These are phyloP conservation scores for Erysimum cheiri DNA, from an alignment of 441 rosid genomes.

Conservation along the genomic window DNA sequence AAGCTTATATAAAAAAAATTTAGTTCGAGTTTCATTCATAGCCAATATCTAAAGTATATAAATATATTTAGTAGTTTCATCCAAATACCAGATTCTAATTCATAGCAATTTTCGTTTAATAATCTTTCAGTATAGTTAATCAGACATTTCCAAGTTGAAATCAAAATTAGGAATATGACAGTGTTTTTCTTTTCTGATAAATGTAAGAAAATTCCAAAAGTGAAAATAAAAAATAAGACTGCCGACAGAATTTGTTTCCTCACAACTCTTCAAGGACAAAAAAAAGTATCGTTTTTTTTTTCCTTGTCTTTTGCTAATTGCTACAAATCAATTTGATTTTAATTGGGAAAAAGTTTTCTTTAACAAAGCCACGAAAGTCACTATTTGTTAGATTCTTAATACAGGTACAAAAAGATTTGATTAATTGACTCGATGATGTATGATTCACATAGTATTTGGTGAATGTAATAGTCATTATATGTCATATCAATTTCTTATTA, in stretches of 20 bases:
- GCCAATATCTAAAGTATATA: no score
- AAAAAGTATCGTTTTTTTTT: not conserved
- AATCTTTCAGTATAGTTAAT: not conserved
- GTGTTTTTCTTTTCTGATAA: not conserved
- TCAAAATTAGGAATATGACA: not conserved
- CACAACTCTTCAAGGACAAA: slow-evolving; percentile 12
- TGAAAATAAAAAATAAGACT: slow-evolving; percentile 8
- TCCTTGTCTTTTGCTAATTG: slow-evolving; percentile 21
- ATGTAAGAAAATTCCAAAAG: slow-evolving; percentile 7
- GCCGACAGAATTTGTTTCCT: slow-evolving; percentile 41
- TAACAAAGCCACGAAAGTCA: slow-evolving; percentile 41
- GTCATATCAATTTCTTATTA: slow-evolving; percentile 10
- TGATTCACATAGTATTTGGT: slow-evolving; percentile 4
- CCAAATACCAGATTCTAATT: not conserved
- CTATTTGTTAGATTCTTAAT: slow-evolving; percentile 13
- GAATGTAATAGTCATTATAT: slow-evolving; percentile 5
- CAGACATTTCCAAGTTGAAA: not conserved
- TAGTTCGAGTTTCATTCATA: not conserved
- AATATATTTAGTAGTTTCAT: no score
- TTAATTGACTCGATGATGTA: slow-evolving; percentile 28
- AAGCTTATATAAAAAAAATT: not conserved
- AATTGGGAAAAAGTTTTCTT: slow-evolving; percentile 25
- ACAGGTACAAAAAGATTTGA: slow-evolving; percentile 14
- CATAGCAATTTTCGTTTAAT: no score
- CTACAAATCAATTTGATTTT: slow-evolving; percentile 22